phyloP scores from a whole-genome alignment of 306 rosid genomes.

The Quercus dentata region DNA sequence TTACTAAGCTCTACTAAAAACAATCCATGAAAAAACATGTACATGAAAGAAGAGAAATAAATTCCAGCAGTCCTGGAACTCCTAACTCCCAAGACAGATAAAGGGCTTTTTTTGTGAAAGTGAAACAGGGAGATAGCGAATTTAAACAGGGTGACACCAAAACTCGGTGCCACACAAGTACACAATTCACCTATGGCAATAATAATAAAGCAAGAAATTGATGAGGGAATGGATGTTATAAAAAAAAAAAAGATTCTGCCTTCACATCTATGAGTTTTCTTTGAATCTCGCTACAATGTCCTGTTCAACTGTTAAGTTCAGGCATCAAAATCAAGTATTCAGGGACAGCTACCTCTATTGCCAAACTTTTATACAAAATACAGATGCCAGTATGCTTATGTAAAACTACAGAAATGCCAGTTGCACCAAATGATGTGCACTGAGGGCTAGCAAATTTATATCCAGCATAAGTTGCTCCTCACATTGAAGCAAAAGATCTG shows the following conservation, averaged over 20 bases:
- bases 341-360: neutral
- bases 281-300: neutral
- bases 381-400: neutral
- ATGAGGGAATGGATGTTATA: neutral
- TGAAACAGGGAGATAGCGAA: neutral
- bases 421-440: neutral
- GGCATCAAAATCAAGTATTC: neutral
- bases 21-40: neutral
- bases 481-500: neutral
- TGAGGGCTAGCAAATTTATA: too few species aligned
- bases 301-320: neutral
- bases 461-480: too few species aligned
- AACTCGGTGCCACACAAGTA: neutral
- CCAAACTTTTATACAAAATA: neutral
- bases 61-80: neutral
- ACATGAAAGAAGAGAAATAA: neutral
- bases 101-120: neutral
- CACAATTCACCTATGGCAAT: neutral
- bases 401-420: neutral
- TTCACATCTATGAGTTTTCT: neutral
- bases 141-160: neutral
- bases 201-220: neutral
- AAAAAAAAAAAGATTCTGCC: neutral
- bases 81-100: neutral
- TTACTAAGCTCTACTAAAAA: neutral